Base-by-base conservation (phyloP, 2,329 filamentous ascomycete genomes). In the Fusarium buharicum region DNA sequence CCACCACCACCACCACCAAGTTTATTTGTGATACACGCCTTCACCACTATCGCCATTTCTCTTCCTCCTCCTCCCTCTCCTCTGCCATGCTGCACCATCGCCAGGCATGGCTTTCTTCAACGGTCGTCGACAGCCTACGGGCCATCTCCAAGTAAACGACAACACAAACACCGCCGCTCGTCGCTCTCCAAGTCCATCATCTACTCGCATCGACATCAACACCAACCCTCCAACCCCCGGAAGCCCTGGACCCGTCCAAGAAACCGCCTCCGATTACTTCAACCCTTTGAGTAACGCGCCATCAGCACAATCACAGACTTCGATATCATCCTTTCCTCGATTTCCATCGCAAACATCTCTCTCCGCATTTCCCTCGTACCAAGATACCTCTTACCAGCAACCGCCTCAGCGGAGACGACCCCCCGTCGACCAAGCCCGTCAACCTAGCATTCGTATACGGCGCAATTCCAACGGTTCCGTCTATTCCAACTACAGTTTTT, bases 401-500 rank as follows among this genome's bases (percentile, higher is more conserved):
- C 41, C 36, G 24, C 46, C 50, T n/a, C 49, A 37, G 6, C 24
- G 28, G 18, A 55, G 66, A 33, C 61, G 67, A 30, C 66, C 68
- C 1, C 54, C 39, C 3, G 18, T 58, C n/a, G 60, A 64, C 9
- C 48, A 67, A 20, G 36, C 43, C 30, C 69, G 69, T 20, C 61
- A 64, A 6, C 69, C 69, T 40, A 71, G 69, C 36, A 71, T 71
- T 36, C 66, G 69, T 14, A 40, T 71, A 28, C 66, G 69, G 36
- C 69, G 69, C 8, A 48, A 34, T 14, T 71, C 69, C 22, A 68
- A 70, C 40, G 56, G 56, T 11, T 70, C 69, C 11, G 50, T 71
- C 5, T 53, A 55, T 28, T 67, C 64, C 22, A 60, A 50, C 36
- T 38, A 48, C 28, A 55, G 55, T n/a, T 34, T 52, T 41, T 22